phyloP scores from a whole-genome alignment of 1,139 yeast species.

The Kluyveromyces marxianus region DNA sequence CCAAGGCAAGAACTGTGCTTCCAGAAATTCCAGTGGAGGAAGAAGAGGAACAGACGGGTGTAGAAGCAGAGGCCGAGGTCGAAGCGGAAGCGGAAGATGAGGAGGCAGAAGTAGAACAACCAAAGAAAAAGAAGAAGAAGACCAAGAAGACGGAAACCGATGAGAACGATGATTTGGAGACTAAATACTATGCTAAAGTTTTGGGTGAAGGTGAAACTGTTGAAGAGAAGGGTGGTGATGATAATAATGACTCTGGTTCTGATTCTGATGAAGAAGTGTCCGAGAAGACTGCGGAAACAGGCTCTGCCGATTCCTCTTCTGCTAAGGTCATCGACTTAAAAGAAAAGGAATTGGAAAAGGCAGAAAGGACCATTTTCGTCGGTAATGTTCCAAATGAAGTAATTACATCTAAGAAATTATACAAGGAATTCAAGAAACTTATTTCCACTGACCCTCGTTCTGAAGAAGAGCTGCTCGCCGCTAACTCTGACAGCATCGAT shows the following conservation, averaged over 20 bases:
- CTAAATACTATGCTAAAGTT: constrained; percentile 39
- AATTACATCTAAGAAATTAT: constrained; percentile 53
- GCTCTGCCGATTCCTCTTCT: constrained; percentile 9
- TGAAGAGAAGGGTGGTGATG: constrained; percentile 23
- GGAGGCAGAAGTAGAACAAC: constrained; percentile 6
- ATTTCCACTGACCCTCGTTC: constrained; percentile 41
- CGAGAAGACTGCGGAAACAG: constrained; percentile 15
- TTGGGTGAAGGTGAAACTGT: constrained; percentile 21
- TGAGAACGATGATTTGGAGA: constrained; percentile 42
- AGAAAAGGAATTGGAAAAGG: constrained; percentile 69
- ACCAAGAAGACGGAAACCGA: constrained; percentile 30
- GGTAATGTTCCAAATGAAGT: constrained; percentile 73
- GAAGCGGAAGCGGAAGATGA: constrained; percentile 6
- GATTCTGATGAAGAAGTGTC: constrained; percentile 13
- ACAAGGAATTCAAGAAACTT: constrained; percentile 56
- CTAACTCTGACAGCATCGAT: constrained; percentile 9
- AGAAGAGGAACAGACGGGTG: constrained; percentile 16
- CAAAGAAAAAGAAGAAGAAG: constrained; percentile 14
- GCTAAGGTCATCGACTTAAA: constrained; percentile 37
- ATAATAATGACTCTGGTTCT: not conserved
- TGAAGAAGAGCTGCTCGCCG: constrained; percentile 9
- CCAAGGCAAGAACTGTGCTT: constrained; percentile 22
- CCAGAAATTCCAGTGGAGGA: constrained; percentile 18
- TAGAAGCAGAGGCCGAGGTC: constrained; percentile 9
- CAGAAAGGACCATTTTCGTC: constrained; percentile 81